Conservation (phyloP, 2,329 filamentous ascomycete species). For the Microcera coccophila region DNA sequence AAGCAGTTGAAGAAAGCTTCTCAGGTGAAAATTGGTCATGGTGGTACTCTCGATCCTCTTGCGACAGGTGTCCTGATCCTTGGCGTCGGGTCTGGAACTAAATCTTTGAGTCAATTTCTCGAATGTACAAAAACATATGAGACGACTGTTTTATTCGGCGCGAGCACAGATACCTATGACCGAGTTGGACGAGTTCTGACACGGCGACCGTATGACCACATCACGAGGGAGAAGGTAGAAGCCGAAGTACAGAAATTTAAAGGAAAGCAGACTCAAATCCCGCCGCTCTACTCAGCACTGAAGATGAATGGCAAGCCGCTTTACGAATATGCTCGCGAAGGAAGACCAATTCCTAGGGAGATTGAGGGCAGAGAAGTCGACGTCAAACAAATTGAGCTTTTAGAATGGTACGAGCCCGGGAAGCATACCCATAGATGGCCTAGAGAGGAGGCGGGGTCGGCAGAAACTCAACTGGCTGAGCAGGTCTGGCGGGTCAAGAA, state of each 20-base stretch:
- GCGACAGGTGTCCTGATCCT: conserved; percentile 90
- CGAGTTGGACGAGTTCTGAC: conserved; percentile 77
- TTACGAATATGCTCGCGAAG: conserved; percentile 93
- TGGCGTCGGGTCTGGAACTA: conserved; percentile 84
- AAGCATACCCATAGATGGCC: conserved; percentile 78
- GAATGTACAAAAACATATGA: conserved; percentile 93
- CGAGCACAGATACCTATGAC: conserved; percentile 91
- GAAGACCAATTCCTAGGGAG: conserved; percentile 78
- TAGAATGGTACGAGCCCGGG: conserved; percentile 82
- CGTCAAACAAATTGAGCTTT: conserved; percentile 70
- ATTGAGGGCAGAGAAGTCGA: conserved; percentile 78
- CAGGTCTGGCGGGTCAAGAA: conserved; percentile 63
- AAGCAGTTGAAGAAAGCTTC: conserved; percentile 54
- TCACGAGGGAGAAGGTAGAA: conserved; percentile 76
- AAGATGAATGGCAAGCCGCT: conserved; percentile 91
- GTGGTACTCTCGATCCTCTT: conserved; percentile 89
- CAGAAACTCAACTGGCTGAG: conserved; percentile 73
- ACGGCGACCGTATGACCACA: conserved; percentile 70
- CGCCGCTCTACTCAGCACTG: conserved; percentile 87
- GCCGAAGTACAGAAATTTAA: conserved; percentile 70
- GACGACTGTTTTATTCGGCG: conserved; percentile 82
- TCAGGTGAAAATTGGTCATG: conserved; percentile 91
- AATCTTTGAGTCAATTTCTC: conserved; percentile 72
- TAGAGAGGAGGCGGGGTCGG: conserved; percentile 67
- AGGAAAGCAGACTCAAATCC: conserved; percentile 83